Evolutionary conservation across 352 stramenopile species (phyloP), one percentile per base, ranked within the genome.

Genomic region (Globisporangium sylvaticum): DNA sequence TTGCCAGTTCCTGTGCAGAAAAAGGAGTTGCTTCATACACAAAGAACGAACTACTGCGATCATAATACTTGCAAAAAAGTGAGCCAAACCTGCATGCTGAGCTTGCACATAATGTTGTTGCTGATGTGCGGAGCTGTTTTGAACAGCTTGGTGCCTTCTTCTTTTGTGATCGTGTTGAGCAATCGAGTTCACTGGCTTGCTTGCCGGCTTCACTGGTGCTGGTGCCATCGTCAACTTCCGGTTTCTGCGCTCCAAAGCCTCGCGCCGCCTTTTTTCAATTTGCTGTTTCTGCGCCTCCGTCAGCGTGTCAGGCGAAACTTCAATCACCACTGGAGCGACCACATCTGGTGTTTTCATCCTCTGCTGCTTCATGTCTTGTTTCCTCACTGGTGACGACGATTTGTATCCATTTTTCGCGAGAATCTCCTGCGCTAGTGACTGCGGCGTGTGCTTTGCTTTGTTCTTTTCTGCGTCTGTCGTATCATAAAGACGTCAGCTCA

Each of bases 351-450:
- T 66, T 42, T 24, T 14, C 1, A 15, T 14, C 8, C 55, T n/a
- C 22, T 25, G 8, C 24, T 29, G 9, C 46, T 59, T 39, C 10
- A 22, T 22, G n/a, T 29, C 25, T 25, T 29, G 4, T n/a, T 42
- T 8, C 29, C 39, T 42, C 6, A 4, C 32, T 27, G 63, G 53
- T 12, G 58, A 20, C 29, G 65, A 56, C 8, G 70, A 50, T 2
- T 63, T 12, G 60, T 91, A 89, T 6, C 86, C 86, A 55, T 94
- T 90, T 62, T 80, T 81, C 1, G 74, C 68, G 24, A 94, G 66
- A 22, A 94, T 82, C 1, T 90, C 81, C 10, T 79, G 68, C 5
- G 86, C 84, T 20, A 92, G 71, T 32, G 86, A 74, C 54, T 88
- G 78, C 7, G 84, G 83, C 20, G 84, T 91, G 59, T 92, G 79